These are phyloP conservation scores for Aspergillus unguis DNA, from an alignment of 2,329 filamentous ascomycete species.

Conservation along the genomic window DNA sequence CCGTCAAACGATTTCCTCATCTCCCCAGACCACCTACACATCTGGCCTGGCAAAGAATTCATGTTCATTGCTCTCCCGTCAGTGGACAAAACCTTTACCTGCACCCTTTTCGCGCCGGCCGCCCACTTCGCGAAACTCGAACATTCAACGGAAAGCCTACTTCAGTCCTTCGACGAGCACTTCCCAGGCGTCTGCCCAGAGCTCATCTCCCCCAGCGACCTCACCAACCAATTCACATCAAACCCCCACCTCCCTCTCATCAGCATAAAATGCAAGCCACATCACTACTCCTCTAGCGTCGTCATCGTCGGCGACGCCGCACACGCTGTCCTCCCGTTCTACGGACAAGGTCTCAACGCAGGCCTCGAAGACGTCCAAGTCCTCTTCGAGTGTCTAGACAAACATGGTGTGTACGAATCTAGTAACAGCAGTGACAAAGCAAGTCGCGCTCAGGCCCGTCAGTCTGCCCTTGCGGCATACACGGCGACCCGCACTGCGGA, in stretches of 20 bases:
- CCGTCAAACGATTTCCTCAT: constrained; percentile 63
- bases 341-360: constrained; percentile 96
- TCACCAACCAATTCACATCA: constrained; percentile 69
- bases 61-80: constrained; percentile 98
- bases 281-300: constrained; percentile 72
- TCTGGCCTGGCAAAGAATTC: constrained; percentile 89
- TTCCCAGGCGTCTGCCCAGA: constrained; percentile 78
- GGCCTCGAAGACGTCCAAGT: constrained; percentile 91
- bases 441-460: constrained; percentile 42
- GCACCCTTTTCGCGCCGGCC: constrained; percentile 84
- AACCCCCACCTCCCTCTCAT: constrained; percentile 93
- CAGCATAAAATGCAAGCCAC: constrained; percentile 85
- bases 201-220: constrained; percentile 57
- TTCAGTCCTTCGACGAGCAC: constrained; percentile 78
- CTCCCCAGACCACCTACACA: constrained; percentile 90
- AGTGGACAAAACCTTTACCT: constrained; percentile 89
- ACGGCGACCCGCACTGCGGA: constrained; percentile 70
- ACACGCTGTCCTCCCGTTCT: constrained; percentile 98
- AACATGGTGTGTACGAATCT: constrained; percentile 49
- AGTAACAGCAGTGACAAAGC: constrained; percentile 32
- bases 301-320: constrained; percentile 92
- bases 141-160: constrained; percentile 61
- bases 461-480: constrained; percentile 66
- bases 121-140: constrained; percentile 67
- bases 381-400: constrained; percentile 78